Conservation (phyloP, 192 early-diverging fungal species). For the Allomyces arbusculus region DNA sequence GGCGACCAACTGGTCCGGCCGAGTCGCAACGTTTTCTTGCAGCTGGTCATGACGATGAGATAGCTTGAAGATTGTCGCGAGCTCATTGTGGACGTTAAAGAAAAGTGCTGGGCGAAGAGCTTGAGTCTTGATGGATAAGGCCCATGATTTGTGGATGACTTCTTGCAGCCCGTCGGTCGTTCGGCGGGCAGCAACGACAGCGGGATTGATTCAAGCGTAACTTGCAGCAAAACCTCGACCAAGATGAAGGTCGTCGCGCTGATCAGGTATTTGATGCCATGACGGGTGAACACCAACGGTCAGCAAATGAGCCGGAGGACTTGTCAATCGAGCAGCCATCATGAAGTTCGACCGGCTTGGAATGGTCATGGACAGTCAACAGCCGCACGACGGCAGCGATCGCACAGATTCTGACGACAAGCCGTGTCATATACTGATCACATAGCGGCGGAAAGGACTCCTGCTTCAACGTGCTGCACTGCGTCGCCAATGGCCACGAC, state of each 20-base stretch:
- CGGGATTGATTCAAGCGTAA: not conserved
- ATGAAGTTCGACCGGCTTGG: not conserved
- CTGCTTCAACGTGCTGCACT: constrained; percentile 87
- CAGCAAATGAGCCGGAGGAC: not conserved
- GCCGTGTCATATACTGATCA: constrained; percentile 2
- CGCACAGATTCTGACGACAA: not conserved
- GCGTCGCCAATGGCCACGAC: constrained; percentile 77
- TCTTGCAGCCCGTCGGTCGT: too few species aligned
- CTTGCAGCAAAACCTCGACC: not conserved
- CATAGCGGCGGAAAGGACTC: constrained; percentile 91
- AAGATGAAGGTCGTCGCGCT: constrained; percentile 17
- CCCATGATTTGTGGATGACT: too few species aligned
- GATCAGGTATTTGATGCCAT: constrained; percentile 7
- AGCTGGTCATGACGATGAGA: too few species aligned
- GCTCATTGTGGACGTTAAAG: too few species aligned
- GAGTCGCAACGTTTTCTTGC: too few species aligned
- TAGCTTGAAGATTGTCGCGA: too few species aligned
- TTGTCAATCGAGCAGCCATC: not conserved
- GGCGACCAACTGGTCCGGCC: too few species aligned
- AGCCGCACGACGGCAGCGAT: too few species aligned
- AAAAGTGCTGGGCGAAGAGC: too few species aligned
- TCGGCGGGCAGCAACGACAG: not conserved
- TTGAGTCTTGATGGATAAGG: too few species aligned
- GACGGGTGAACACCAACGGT: not conserved
- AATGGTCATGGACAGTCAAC: not conserved